Evolutionary conservation across 192 early-diverging fungal species (phyloP), one percentile per base, ranked within the genome.

Genomic region (Backusella westeae): DNA sequence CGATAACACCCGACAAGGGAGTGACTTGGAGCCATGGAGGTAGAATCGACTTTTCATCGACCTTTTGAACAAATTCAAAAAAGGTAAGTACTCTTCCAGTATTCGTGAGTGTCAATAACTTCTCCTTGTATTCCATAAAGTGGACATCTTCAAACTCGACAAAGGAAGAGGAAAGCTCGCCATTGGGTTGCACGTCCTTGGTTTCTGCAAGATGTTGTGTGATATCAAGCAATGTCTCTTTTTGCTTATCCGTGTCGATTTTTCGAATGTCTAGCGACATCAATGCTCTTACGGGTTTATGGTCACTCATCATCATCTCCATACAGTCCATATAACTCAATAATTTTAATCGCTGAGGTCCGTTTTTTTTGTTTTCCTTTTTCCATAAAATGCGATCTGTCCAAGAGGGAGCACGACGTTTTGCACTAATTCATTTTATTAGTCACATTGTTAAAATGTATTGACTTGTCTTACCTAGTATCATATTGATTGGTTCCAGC

Each of bases 301-400:
- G 97, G 77, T 99, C 97, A 76, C 94, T 95, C 32, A 87, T 56
- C 32, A 78, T 86, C 38, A 95, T 76, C 0, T 89, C 88, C 90
- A 91, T 92, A 19, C 85, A 83, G 21, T 86, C 86, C 6, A 63
- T 72, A 76, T 95, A 95, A 67, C 78, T 84, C 6, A 84, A 26
- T 32, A 82, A 74, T 15, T 81, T 77, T 21, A 90, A 78, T 67
- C 89, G 86, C 21, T 56, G 38, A 32, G 63, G 88, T 1, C 66
- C 39, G 4, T 29, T 15, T 9, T 67, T 34, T 36, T 6, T 26
- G 12, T 72, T 42, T 19, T 69, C 38, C 53, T 77, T 93, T 75
- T 90, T 90, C 94, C 94, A 98, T 63, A 98, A 85, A 34, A 99
- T 91, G 41, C 98, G 91, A 78, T 99, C 98, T 72, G 95, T 97